Evolutionary conservation across 2,329 filamentous ascomycete species (phyloP).

Genomic region (Mollisiaceae sp.): DNA sequence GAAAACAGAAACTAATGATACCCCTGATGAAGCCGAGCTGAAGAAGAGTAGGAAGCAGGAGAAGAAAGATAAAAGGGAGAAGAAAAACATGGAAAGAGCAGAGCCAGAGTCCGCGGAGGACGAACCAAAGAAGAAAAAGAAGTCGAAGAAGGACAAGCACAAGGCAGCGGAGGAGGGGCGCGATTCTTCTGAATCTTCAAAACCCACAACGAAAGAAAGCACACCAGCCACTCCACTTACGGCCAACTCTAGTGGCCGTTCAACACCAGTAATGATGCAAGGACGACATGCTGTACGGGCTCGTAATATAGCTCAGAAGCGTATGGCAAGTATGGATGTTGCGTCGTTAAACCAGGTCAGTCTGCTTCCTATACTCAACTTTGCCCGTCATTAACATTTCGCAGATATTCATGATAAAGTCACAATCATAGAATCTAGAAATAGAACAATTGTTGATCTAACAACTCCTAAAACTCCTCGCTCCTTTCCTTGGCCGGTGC

Average conservation of each 20-base stretch:
- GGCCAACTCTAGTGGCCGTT: slow-evolving; percentile 49
- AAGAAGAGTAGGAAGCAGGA: slow-evolving; percentile 42
- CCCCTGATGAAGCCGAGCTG: slow-evolving; percentile 40
- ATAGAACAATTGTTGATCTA: slow-evolving; percentile 15
- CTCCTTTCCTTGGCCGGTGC: neutral
- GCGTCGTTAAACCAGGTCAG: slow-evolving; percentile 84
- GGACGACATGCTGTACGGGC: slow-evolving; percentile 76
- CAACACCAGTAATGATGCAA: slow-evolving; percentile 52
- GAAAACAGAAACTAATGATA: slow-evolving; percentile 30
- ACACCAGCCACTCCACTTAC: slow-evolving; percentile 40
- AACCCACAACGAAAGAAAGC: slow-evolving; percentile 30
- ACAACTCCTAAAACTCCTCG: neutral
- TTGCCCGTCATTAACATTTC: slow-evolving; percentile 23
- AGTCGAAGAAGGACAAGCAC: slow-evolving; percentile 47
- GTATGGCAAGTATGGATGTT: slow-evolving; percentile 78
- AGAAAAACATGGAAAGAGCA: slow-evolving; percentile 45
- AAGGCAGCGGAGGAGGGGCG: slow-evolving; percentile 42
- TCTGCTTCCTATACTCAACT: slow-evolving; percentile 16
- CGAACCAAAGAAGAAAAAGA: slow-evolving; percentile 45
- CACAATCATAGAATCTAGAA: slow-evolving; percentile 34
- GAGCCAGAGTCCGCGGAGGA: slow-evolving; percentile 34
- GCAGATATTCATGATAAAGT: slow-evolving; percentile 74
- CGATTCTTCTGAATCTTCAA: slow-evolving; percentile 28
- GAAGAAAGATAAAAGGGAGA: slow-evolving; percentile 48
- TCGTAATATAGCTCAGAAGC: slow-evolving; percentile 88